Evolutionary conservation across 129 eudicot genomes (phyloP).

Genomic region (Flaveria bidentis): DNA sequence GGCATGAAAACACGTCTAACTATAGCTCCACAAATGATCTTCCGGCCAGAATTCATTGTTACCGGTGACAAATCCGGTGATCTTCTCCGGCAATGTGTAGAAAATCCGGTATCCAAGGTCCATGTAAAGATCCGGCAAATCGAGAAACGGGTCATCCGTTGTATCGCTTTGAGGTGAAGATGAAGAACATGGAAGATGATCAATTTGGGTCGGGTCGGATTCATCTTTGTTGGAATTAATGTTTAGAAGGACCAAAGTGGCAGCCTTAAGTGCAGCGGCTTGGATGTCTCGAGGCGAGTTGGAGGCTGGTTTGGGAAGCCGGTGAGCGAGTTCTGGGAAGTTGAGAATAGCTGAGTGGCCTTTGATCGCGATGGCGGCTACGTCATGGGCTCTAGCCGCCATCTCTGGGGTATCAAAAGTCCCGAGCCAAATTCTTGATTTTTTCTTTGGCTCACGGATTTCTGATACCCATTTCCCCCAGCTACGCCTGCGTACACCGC

Average conservation of each 20-base stretch:
- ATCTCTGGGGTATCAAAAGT: constrained; percentile 41
- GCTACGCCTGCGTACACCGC: constrained; percentile 33
- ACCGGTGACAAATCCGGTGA: constrained; percentile 18
- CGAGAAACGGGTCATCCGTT: constrained; percentile 35
- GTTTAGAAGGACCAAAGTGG: constrained; percentile 21
- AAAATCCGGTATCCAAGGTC: constrained; percentile 25
- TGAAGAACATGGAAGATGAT: constrained; percentile 16
- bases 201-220: not conserved
- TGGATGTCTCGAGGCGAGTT: constrained; percentile 41
- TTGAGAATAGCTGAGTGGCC: constrained; percentile 36
- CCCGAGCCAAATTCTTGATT: constrained; percentile 52
- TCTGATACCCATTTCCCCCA: constrained; percentile 52
- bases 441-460: constrained; percentile 51
- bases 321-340: constrained; percentile 33
- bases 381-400: constrained; percentile 56
- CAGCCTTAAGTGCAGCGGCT: constrained; percentile 34
- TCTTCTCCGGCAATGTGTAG: constrained; percentile 27
- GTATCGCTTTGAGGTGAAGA: constrained; percentile 30
- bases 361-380: constrained; percentile 36
- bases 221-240: not conserved
- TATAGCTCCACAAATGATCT: constrained; percentile 34
- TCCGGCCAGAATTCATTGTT: constrained; percentile 31
- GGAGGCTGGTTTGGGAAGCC: constrained; percentile 30
- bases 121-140: constrained; percentile 37
- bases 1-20: constrained; percentile 4